Conservation (phyloP, 2,329 filamentous ascomycete genomes). For the Cyphellophora europaea region DNA sequence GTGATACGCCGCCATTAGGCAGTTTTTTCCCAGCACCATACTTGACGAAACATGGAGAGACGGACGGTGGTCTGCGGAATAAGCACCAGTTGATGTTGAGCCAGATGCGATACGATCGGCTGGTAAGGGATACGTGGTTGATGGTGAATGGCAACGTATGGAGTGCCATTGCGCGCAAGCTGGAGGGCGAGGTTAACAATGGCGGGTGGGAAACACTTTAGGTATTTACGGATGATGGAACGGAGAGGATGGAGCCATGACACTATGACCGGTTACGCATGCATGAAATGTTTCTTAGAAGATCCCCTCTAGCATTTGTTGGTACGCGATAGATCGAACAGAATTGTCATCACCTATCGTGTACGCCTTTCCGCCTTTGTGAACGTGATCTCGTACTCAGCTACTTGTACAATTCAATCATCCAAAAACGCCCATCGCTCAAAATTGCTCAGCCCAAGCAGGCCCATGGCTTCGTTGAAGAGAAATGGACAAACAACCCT, state of each 20-base stretch:
- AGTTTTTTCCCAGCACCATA: constrained; percentile 85
- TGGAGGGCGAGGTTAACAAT: constrained; percentile 94
- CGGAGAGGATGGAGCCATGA: neutral
- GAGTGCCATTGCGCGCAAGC: constrained; percentile 75
- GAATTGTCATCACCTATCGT: too few species aligned
- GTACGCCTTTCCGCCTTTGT: too few species aligned
- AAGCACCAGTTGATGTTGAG: constrained; percentile 86
- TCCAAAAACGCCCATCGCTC: too few species aligned
- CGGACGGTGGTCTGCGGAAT: constrained; percentile 79
- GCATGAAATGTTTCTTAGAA: too few species aligned
- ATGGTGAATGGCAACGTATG: constrained; percentile 69
- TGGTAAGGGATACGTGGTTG: constrained; percentile 73
- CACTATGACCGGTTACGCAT: neutral
- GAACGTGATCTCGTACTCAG: too few species aligned
- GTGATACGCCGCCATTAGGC: constrained; percentile 40
- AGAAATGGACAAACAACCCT: too few species aligned
- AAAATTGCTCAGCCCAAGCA: too few species aligned
- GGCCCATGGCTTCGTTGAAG: too few species aligned
- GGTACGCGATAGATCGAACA: too few species aligned
- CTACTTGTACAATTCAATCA: too few species aligned
- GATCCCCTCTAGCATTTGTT: too few species aligned
- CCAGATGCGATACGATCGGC: constrained; percentile 83
- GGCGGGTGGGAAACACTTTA: constrained; percentile 77
- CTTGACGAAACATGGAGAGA: constrained; percentile 91
- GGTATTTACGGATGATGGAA: too few species aligned